These are phyloP conservation scores for Suillus sp. DNA, from an alignment of 768 basidiomycete species.

Conservation along the genomic window DNA sequence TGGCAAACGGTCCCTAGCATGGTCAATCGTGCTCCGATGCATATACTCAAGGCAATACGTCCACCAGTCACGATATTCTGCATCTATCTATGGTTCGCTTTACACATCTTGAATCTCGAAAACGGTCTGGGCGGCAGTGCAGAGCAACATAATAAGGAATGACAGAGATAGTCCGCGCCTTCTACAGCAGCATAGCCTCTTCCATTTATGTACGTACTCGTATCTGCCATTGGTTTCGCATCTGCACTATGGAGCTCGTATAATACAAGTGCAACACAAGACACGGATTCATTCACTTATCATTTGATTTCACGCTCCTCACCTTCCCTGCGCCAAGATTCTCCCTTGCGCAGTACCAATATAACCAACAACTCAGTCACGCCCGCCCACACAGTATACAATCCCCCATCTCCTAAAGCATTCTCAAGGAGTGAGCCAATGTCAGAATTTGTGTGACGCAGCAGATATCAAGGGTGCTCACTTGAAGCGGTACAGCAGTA, in stretches of 20 bases:
- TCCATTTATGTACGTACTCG: too few relatives aligned
- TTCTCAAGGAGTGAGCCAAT: constrained; percentile 41
- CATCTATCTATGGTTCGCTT: too few relatives aligned
- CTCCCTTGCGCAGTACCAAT: constrained; percentile 60
- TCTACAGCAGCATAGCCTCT: too few relatives aligned
- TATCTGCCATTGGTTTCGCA: too few relatives aligned
- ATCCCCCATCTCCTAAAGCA: constrained; percentile 75
- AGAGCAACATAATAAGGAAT: too few relatives aligned
- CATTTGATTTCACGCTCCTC: constrained; percentile 41
- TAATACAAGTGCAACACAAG: neutral
- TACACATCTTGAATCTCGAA: too few relatives aligned
- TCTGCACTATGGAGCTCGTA: too few relatives aligned
- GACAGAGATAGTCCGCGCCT: too few relatives aligned
- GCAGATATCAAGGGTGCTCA: constrained; percentile 19
- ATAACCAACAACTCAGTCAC: constrained; percentile 56
- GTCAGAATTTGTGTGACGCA: neutral
- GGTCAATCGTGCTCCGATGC: too few relatives aligned
- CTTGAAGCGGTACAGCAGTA: constrained; percentile 70
- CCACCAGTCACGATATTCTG: too few relatives aligned
- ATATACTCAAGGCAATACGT: too few relatives aligned
- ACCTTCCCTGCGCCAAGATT: constrained; percentile 54
- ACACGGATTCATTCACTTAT: neutral
- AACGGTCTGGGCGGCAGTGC: too few relatives aligned
- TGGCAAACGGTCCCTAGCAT: neutral
- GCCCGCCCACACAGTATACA: constrained; percentile 69